phyloP scores from a whole-genome alignment of 1,284 basidiomycete genomes.

The Phellopilus nigrolimitatus region DNA sequence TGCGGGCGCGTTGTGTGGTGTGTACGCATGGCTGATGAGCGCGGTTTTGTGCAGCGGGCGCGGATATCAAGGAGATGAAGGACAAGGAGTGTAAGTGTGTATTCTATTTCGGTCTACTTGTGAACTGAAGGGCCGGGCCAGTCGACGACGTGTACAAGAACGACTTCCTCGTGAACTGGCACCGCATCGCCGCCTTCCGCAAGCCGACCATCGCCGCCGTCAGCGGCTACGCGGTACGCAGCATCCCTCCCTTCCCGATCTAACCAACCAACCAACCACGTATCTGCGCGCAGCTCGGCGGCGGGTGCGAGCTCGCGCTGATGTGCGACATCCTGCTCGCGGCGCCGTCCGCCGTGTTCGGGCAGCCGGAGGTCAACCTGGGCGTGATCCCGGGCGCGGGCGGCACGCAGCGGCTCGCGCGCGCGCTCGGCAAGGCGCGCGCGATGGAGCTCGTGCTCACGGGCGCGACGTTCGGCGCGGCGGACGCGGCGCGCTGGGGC shows the following conservation, averaged over 20 bases:
- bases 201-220: conserved; percentile 98
- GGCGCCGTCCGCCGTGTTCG: conserved; percentile 90
- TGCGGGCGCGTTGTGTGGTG: too few relatives aligned
- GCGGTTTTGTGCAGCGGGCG: conserved; percentile 58
- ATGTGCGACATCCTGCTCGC: conserved; percentile 97
- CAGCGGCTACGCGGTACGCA: conserved; percentile 86
- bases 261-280: neutral
- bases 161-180: conserved; percentile 91
- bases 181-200: conserved; percentile 65
- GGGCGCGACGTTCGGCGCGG: conserved; percentile 75
- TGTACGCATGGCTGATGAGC: too few relatives aligned
- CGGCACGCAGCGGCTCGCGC: conserved; percentile 80
- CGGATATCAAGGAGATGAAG: conserved; percentile 93
- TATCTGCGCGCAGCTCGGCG: conserved; percentile 65
- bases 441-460: conserved; percentile 96
- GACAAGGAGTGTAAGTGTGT: conserved; percentile 74
- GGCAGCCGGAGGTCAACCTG: conserved; percentile 96
- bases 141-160: conserved; percentile 84
- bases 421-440: conserved; percentile 87
- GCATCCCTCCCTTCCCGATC: neutral
- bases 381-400: conserved; percentile 94
- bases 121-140: conserved; percentile 30
- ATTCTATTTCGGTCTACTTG: neutral
- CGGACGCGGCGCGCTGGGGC: conserved; percentile 84
- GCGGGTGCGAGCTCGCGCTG: conserved; percentile 94